Evolutionary conservation across 352 stramenopile species (phyloP), one percentile per base, ranked within the genome.

Genomic region (Phytophthora brassicae): DNA sequence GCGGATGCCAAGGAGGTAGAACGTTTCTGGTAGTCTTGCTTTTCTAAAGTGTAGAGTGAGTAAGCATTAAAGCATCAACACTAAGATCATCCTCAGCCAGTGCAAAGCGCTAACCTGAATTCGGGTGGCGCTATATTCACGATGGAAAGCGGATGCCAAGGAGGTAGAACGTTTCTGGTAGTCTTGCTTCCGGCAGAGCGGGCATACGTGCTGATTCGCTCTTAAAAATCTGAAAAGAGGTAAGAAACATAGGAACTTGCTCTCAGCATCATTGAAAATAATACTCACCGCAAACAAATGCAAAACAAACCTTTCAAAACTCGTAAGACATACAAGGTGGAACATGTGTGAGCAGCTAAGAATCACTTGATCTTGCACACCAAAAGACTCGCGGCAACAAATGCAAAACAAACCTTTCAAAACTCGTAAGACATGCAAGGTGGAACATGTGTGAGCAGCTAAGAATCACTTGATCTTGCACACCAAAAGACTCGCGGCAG

Each of bases 391-490:
- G 20, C 80, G 76, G 51, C 85, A 95, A n/a, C n/a, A n/a, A n/a
- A 38, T 14, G 5, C 7, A 24, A 7, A 33, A 23, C 36, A 2
- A 33, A 84, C 81, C 84, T 66, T 69, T 95, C 87, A 41, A 95
- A 95, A 50, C 84, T 94, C 14, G 81, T 68, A 46, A 95, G 80
- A 57, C 87, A 95, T 20, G 76, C 68, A 5, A 89, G 68, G 56
- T 95, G 87, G 53, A 95, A 94, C 50, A 93, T 83, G 72, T 95
- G 86, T n/a, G 81, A 90, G 60, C 87, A 95, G 59, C 81, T 93
- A 24, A 95, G 64, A 22, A 95, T 90, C 28, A 95, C 83, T 55
- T 94, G 86, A 24, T 92, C 62, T 46, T 83, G 75, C 4, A 84
- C 62, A 7, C 87, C 87, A 51, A 94, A 90, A 8, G 73, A 35